A percentile compares a stretch with the other conserved stretches of the same genome.
Evolutionary conservation across 1,284 basidiomycete species (phyloP).

Genomic region (Heterobasidion irregulare): DNA sequence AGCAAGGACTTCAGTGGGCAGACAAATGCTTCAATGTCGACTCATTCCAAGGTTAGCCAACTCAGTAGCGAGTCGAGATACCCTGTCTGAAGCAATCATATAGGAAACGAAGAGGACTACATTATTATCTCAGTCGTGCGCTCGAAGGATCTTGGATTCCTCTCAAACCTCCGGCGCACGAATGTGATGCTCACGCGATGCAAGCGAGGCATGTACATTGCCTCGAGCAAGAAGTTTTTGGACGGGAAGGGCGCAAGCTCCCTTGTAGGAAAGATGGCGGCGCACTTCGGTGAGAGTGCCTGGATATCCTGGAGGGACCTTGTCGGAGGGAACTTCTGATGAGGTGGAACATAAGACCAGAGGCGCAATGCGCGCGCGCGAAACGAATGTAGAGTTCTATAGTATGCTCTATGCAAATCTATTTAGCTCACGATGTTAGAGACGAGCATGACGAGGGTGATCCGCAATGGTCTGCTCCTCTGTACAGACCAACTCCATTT

Average conservation of each 20-base stretch:
- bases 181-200: conserved; percentile 68
- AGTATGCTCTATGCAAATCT: neutral
- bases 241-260: conserved; percentile 32
- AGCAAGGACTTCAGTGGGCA: conserved; percentile 27
- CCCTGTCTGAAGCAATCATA: neutral
- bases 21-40: conserved; percentile 44
- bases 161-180: conserved; percentile 37
- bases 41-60: conserved; percentile 27
- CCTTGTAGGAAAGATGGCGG: conserved; percentile 40
- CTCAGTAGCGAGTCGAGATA: neutral
- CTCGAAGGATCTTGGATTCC: conserved; percentile 36
- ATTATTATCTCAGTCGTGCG: conserved; percentile 59
- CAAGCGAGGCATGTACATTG: conserved; percentile 61
- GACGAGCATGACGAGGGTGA: neutral
- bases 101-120: conserved; percentile 36
- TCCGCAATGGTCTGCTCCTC: neutral
- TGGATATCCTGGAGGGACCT: conserved; percentile 37
- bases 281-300: conserved; percentile 21
- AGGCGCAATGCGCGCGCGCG: too few relatives aligned
- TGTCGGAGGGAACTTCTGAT: conserved; percentile 25
- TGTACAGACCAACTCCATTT: neutral
- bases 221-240: conserved; percentile 49
- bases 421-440: neutral
- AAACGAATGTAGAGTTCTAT: neutral
- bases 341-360: neutral